Evolutionary conservation across 805 yeast species (phyloP), one percentile per base, ranked within the genome.

Genomic region (Kazachstania taianensis): DNA sequence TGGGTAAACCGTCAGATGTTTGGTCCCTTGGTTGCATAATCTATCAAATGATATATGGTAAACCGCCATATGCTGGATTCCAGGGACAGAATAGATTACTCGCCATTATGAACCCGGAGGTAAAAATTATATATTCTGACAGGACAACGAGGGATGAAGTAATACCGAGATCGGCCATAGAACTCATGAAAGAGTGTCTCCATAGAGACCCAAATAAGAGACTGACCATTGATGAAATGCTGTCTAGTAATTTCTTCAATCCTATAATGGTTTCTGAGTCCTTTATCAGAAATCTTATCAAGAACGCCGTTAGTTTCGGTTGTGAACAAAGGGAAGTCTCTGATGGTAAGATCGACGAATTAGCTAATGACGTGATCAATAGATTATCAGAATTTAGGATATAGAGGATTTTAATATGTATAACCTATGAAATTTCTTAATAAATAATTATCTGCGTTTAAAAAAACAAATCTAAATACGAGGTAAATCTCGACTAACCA

Each of bases 21-120:
- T 92, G 98, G 98, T 86, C 97, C 15, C 82, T 95, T 60, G 98
- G 98, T 1, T 86, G 97, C 56, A 89, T 92, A 3, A 66, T 92
- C 1, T 89, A 86, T 59, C 97, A 92, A 57, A 85, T 92, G 94
- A 72, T 87, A 7, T 94, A 92, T 49, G 96, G 96, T 0, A 70
- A 71, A 41, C 89, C 96, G 2, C 98, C 98, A 1, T 87, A 84
- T 62, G 94, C 85, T 1, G 66, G 68, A 3, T 83, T 72, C 48
- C 72, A 76, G 34, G 92, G 94, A 1, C 73, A 80, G 39, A 83
- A 81, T 50, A 63, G 94, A 41, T 65, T 85, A 26, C 63, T 78
- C 53, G 95, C 95, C 2, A 89, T 85, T 26, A 82, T 82, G 72
- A 81, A 84, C 52, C 92, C 94, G 0, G 78, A 79, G 41, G 73